Base-by-base conservation (phyloP, 1,284 basidiomycete species). In the Bondarzewia mesenterica region DNA sequence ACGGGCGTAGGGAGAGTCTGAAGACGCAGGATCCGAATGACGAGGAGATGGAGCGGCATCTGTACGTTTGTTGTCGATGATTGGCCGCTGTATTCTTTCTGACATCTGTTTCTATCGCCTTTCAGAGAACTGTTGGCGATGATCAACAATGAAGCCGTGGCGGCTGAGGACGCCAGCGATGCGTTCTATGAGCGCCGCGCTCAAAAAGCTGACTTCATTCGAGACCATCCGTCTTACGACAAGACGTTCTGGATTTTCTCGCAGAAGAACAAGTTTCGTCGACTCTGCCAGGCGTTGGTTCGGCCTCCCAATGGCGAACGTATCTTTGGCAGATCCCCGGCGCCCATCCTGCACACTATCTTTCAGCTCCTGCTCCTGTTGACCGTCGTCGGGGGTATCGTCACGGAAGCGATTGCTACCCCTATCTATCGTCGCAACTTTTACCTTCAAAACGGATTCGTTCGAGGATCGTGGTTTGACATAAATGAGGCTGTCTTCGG, bases 211-310 rank as follows among this genome's bases (percentile, higher is more conserved):
- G 88, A 91, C 55, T 92, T 96, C 62, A 96, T 98, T 55, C 80
- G 80, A 2, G 78, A 85, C 41, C 88, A 98, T 67, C 93, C 95
- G 0, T 81, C 85, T 1, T 99, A 89, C 60, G 95, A 98, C 67
- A 87, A 85, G 59, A 82, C 89, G 0, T 86, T 97, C 57, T 97
- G 91, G 85, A 55, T 96, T 7, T 88, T 98, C 62, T 82, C 85
- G 3, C 93, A 96, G 66, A 78, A 79, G 57, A 93, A 88, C 56
- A 65, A 68, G 3, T 43, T 96, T 38, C 85, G 95, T 0, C 76
- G 73, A 46, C 64, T 85, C 49, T 97, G 90, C 62, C 95, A 99
- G 67, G 81, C 78, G 49, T 64, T 96, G 26, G 91, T 95, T 5
- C 79, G 81, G 14, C 89, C 94, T 0, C 78, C 90, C 1, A 80